phyloP scores from a whole-genome alignment of 768 basidiomycete species.

The Pleurotus sapidus region DNA sequence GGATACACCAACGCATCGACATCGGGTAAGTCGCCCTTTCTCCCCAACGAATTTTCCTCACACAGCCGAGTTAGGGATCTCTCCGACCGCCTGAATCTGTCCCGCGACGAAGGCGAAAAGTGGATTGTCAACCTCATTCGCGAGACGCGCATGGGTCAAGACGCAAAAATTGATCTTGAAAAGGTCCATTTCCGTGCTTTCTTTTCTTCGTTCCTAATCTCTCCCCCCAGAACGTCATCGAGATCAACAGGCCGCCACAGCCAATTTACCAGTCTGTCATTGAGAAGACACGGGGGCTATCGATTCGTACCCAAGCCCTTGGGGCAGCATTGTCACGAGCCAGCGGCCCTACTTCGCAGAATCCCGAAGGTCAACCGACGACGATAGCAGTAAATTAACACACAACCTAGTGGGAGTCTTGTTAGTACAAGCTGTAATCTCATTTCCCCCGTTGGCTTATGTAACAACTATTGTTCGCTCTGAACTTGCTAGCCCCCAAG shows the following conservation, averaged over 20 bases:
- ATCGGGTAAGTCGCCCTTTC: slow-evolving; percentile 54
- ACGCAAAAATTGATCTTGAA: slow-evolving; percentile 97
- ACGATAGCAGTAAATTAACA: too few species aligned
- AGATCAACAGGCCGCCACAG: slow-evolving; percentile 86
- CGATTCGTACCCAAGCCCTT: slow-evolving; percentile 87
- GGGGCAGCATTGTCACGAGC: slow-evolving; percentile 63
- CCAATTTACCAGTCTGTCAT: slow-evolving; percentile 94
- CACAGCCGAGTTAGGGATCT: slow-evolving; percentile 58
- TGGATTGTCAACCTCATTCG: slow-evolving; percentile 99
- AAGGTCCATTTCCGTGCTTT: slow-evolving; percentile 50
- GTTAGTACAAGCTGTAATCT: too few species aligned
- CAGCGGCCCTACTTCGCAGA: slow-evolving; percentile 7
- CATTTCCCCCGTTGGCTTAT: too few species aligned
- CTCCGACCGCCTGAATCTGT: slow-evolving; percentile 89
- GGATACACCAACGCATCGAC: slow-evolving; percentile 92
- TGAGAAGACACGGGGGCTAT: slow-evolving; percentile 90
- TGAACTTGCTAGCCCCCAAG: too few species aligned
- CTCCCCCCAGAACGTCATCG: slow-evolving; percentile 81
- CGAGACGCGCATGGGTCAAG: slow-evolving; percentile 94
- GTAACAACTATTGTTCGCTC: too few species aligned
- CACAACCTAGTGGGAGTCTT: too few species aligned
- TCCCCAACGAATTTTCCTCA: too few species aligned
- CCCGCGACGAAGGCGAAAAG: slow-evolving; percentile 95
- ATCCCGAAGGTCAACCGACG: too few species aligned
- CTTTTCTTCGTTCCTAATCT: neutral